These are phyloP conservation scores for Saururus chinensis DNA, from an alignment of 164 flowering plant species.

Conservation along the genomic window DNA sequence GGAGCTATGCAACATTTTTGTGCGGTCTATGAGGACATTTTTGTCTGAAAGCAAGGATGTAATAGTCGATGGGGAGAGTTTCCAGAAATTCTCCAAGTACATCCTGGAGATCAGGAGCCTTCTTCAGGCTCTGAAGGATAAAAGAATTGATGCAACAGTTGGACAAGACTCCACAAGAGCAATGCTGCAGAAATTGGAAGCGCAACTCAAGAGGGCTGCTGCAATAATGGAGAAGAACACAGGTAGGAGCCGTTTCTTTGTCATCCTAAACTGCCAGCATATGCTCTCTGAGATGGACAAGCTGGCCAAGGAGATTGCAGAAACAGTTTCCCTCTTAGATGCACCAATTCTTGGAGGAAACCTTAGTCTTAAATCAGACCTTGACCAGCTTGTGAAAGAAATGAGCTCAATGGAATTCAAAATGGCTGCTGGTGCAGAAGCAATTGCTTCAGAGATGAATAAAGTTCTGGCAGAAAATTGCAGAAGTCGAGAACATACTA, in stretches of 20 bases:
- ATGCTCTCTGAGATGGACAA: constrained; percentile 11
- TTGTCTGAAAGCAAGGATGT: constrained; percentile 4
- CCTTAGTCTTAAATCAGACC: constrained; percentile 5
- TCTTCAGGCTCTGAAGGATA: constrained; percentile 6
- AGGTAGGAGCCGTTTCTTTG: constrained; percentile 12
- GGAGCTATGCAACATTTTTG: constrained; percentile 10
- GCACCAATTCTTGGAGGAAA: constrained; percentile 8
- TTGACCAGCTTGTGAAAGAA: constrained; percentile 5
- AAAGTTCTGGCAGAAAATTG: constrained; percentile 3
- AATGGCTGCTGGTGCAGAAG: constrained; percentile 8
- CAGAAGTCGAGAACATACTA: constrained; percentile 4
- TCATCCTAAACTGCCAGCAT: constrained; percentile 5
- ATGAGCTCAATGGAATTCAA: constrained; percentile 11
- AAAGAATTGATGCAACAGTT: constrained; percentile 3
- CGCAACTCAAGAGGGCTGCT: constrained; percentile 4
- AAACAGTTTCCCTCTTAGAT: constrained; percentile 6
- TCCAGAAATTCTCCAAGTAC: constrained; percentile 12
- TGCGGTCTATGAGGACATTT: background rate
- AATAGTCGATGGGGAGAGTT: constrained; percentile 9
- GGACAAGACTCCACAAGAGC: constrained; percentile 1
- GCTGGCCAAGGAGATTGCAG: constrained; percentile 11
- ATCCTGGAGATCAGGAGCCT: constrained; percentile 6
- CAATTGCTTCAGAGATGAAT: constrained; percentile 11
- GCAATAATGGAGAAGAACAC: constrained; percentile 10
- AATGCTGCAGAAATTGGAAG: constrained; percentile 7